These are phyloP conservation scores for Pinus albicaulis DNA, from an alignment of 75 land plant genomes.

Conservation along the genomic window DNA sequence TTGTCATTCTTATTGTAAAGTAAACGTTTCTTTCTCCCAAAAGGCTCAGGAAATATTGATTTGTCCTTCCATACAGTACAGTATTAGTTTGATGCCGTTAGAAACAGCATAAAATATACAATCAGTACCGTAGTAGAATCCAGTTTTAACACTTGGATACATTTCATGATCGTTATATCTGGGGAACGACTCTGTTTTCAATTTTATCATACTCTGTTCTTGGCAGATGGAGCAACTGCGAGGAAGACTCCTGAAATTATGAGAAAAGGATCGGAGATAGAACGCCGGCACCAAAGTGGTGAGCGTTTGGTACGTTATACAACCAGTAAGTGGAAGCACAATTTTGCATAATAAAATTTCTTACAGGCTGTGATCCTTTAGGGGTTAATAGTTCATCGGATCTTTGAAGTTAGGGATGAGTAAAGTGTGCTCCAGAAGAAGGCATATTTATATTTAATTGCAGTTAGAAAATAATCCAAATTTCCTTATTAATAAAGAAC, in stretches of 20 bases:
- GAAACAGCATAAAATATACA: neutral
- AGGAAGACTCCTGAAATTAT: neutral
- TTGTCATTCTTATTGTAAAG: neutral
- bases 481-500: no score
- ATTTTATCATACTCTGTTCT: neutral
- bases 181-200: neutral
- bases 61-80: neutral
- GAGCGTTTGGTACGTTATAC: conserved; percentile 2
- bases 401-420: no score
- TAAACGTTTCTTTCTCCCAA: neutral
- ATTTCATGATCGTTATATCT: no score
- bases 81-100: neutral
- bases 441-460: no score
- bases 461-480: no score
- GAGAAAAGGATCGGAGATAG: conserved; percentile 2
- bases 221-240: neutral
- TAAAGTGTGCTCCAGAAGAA: no score
- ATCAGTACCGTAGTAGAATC: no score
- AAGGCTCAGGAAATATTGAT: neutral
- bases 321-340: conserved; percentile 6
- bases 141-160: no score
- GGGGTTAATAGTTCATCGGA: neutral
- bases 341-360: neutral
- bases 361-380: neutral
- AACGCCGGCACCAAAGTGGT: neutral